Percentiles rank a stretch among this genome's conserved stretches.
phyloP scores from a whole-genome alignment of 208 protist species.

The Crithidia bombi region DNA sequence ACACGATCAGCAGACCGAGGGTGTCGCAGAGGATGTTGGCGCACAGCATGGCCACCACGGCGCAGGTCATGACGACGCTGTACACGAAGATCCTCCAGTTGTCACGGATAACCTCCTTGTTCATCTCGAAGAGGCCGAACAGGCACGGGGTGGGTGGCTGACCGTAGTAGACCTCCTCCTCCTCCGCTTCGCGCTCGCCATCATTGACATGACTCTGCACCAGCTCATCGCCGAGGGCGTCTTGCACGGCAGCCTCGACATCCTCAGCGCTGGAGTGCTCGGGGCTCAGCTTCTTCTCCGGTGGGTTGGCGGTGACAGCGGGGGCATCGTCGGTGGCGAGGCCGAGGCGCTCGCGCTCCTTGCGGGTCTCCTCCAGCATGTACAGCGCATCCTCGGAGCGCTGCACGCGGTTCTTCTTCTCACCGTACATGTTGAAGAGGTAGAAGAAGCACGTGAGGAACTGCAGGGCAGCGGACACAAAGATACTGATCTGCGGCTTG shows the following conservation, averaged over 20 bases:
- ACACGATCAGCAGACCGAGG: slow-evolving; percentile 41
- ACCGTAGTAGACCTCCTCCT: slow-evolving; percentile 23
- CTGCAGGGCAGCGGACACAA: slow-evolving; percentile 58
- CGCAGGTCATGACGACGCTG: slow-evolving; percentile 57
- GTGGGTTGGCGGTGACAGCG: neutral
- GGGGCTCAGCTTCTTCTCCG: slow-evolving; percentile 15
- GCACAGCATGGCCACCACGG: slow-evolving; percentile 51
- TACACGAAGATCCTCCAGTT: slow-evolving; percentile 59
- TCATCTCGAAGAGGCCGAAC: slow-evolving; percentile 64
- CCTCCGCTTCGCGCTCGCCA: too few relatives aligned
- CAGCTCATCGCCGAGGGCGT: neutral
- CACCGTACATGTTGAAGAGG: slow-evolving; percentile 69
- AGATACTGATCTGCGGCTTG: slow-evolving; percentile 44
- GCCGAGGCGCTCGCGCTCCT: slow-evolving; percentile 35
- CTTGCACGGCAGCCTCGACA: slow-evolving; percentile 14
- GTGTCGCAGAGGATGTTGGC: slow-evolving; percentile 45
- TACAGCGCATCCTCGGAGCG: slow-evolving; percentile 46
- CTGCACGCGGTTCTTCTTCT: slow-evolving; percentile 59
- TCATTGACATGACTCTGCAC: slow-evolving; percentile 1
- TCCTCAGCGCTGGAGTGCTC: slow-evolving; percentile 18
- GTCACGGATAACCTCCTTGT: slow-evolving; percentile 53
- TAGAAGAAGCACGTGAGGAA: slow-evolving; percentile 51
- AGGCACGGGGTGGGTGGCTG: slow-evolving; percentile 22
- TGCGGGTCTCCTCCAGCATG: slow-evolving; percentile 34
- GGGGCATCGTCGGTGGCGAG: slow-evolving; percentile 3